Percentiles rank a stretch among this genome's conserved stretches.
phyloP scores from a whole-genome alignment of 176 grass and related monocot genomes.

The Guadua angustifolia region DNA sequence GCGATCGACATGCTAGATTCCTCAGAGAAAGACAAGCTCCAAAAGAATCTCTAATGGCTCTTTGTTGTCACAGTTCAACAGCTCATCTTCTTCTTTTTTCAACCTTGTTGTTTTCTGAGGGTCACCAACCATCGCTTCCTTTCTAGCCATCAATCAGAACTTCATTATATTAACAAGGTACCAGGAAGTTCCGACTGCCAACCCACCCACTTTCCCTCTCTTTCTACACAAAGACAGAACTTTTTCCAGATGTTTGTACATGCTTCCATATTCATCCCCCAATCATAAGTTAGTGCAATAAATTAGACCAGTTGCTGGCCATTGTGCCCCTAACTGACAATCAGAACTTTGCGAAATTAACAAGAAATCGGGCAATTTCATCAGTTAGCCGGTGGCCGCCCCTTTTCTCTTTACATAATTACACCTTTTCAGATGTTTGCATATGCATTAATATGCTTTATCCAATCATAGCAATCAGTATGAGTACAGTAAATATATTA shows the following conservation, averaged over 20 bases:
- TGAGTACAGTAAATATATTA: background rate
- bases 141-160: conserved; percentile 3
- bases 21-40: background rate
- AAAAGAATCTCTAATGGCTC: background rate
- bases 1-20: background rate
- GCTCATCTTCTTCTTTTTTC: background rate
- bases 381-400: background rate
- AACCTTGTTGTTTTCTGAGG: background rate
- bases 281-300: conserved; percentile 13
- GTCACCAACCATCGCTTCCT: conserved; percentile 32
- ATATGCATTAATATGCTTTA: background rate
- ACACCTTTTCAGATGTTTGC: background rate
- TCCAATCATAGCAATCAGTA: background rate
- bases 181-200: conserved; percentile 20
- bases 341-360: background rate
- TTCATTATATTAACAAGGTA: background rate
- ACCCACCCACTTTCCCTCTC: background rate
- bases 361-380: background rate
- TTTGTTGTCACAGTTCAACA: background rate
- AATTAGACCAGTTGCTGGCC: background rate
- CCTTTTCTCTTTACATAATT: conserved; percentile 2
- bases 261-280: background rate
- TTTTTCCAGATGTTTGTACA: conserved; percentile 14
- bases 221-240: background rate
- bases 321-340: background rate